A percentile compares a stretch with the other conserved stretches of the same genome.
Evolutionary conservation across 257 asterid species (phyloP).

Genomic region (Osmanthus fragrans): DNA sequence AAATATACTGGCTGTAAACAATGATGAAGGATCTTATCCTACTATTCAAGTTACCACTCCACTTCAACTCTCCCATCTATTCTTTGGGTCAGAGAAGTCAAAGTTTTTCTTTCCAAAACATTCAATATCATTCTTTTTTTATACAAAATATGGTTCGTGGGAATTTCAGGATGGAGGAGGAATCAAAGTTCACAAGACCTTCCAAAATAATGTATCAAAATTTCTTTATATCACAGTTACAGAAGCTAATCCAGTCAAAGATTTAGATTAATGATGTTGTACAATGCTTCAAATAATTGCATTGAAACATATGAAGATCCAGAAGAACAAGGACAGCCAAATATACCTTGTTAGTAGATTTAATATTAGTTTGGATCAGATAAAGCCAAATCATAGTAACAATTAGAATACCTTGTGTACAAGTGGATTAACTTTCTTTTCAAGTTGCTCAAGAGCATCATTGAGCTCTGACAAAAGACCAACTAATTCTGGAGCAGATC

Average conservation of each 20-base stretch:
- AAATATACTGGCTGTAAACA: neutral
- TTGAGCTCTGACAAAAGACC: conserved; percentile 84
- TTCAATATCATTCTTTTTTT: neutral
- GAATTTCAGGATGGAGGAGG: neutral
- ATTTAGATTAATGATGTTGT: neutral
- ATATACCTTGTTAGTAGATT: conserved; percentile 5
- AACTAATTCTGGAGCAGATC: conserved; percentile 93
- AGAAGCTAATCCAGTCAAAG: neutral
- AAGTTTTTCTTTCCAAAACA: neutral
- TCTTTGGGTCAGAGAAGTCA: neutral
- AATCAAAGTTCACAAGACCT: conserved; percentile 3
- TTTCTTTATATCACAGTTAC: neutral
- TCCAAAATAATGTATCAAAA: neutral
- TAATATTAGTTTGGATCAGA: conserved; percentile 4
- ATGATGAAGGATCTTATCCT: conserved; percentile 6
- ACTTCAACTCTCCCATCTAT: neutral
- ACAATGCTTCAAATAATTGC: neutral
- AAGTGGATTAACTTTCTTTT: conserved; percentile 77
- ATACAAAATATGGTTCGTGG: neutral
- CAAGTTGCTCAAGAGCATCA: conserved; percentile 70
- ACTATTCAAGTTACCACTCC: neutral
- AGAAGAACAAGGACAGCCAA: neutral
- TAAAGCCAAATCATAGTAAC: neutral
- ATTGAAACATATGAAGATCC: neutral
- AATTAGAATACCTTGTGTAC: conserved; percentile 57